Evolutionary conservation across 768 basidiomycete genomes (phyloP).

Genomic region (Pleurotus giganteus): DNA sequence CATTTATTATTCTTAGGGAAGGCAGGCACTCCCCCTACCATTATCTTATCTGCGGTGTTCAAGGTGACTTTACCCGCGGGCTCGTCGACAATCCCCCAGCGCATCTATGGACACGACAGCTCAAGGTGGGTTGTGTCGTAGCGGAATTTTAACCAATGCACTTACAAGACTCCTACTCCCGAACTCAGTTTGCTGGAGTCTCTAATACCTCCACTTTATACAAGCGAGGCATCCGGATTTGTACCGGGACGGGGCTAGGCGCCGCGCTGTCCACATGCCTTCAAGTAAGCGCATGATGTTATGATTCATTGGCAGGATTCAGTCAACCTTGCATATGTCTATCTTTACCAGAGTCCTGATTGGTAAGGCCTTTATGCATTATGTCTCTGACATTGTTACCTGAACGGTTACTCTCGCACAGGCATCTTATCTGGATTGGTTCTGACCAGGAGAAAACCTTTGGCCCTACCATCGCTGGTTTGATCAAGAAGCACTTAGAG

Average conservation of each 20-base stretch:
- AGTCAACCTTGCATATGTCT: conserved; percentile 10
- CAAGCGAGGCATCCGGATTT: conserved; percentile 79
- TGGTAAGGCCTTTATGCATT: conserved; percentile 32
- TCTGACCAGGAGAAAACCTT: conserved; percentile 87
- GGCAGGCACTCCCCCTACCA: conserved; percentile 72
- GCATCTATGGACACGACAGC: conserved; percentile 74
- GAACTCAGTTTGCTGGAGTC: conserved; percentile 78
- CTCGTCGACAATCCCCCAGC: conserved; percentile 73
- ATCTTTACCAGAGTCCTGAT: conserved; percentile 37
- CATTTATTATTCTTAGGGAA: conserved; percentile 43
- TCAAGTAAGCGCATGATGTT: conserved; percentile 49
- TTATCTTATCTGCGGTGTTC: conserved; percentile 83
- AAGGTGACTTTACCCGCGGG: conserved; percentile 77
- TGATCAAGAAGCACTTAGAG: conserved; percentile 65
- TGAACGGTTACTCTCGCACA: conserved; percentile 19
- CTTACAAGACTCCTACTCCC: conserved; percentile 4
- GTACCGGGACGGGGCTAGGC: conserved; percentile 83
- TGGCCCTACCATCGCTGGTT: conserved; percentile 71
- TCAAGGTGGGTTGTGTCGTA: conserved; percentile 52
- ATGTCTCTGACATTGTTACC: background rate
- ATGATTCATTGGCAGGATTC: background rate
- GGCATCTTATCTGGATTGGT: conserved; percentile 84
- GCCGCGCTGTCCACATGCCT: conserved; percentile 79
- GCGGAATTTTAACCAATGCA: background rate
- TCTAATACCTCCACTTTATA: conserved; percentile 78